Conservation (phyloP, 768 basidiomycete species). For the Lactarius quietus region DNA sequence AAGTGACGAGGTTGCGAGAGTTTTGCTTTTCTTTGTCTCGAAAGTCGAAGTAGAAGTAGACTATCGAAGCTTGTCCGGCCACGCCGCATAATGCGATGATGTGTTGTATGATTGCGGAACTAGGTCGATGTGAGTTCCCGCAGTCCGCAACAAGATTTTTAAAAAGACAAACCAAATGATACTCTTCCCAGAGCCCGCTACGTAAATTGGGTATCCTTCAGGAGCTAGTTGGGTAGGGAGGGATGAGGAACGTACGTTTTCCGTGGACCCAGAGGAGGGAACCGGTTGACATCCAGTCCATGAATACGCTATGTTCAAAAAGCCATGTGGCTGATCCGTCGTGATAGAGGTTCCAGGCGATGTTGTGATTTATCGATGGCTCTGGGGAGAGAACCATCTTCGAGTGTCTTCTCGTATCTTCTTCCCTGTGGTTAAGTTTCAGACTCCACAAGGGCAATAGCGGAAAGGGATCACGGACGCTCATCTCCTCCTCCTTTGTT, state of each 20-base stretch:
- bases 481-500: not conserved
- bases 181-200: not conserved
- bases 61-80: too few relatives aligned
- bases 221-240: not conserved
- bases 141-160: not conserved
- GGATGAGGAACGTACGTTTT: too few relatives aligned
- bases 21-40: not conserved
- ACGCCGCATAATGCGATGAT: too few relatives aligned
- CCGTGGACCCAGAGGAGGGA: too few relatives aligned
- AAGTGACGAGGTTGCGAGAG: not conserved
- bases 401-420: not conserved
- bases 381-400: conserved; percentile 4
- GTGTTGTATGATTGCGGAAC: not conserved
- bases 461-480: not conserved
- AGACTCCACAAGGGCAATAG: not conserved
- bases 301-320: too few relatives aligned
- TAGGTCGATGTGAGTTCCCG: not conserved
- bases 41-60: not conserved
- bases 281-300: too few relatives aligned
- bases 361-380: not conserved
- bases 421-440: not conserved
- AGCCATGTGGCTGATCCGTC: too few relatives aligned
- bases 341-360: too few relatives aligned
- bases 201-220: not conserved
- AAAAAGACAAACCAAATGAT: not conserved